Percentiles rank a stretch among this genome's conserved stretches.
Conservation (phyloP, 2,329 filamentous ascomycete species). For the Penicillium sp. region DNA sequence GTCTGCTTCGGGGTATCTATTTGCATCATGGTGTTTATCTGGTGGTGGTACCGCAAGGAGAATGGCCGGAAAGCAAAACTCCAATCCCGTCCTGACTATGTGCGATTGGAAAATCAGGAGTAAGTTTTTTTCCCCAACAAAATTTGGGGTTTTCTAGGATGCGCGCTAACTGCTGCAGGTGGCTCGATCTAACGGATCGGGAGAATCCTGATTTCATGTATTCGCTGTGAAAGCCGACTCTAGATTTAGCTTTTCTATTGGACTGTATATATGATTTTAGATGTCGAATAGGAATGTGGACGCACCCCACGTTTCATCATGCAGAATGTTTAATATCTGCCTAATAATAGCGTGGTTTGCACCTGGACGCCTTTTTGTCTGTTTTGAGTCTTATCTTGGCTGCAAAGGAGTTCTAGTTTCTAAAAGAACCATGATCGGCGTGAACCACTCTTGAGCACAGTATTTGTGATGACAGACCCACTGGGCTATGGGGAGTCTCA, state of each 20-base stretch:
- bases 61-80: constrained; percentile 56
- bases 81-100: constrained; percentile 52
- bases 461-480: background rate
- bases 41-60: constrained; percentile 55
- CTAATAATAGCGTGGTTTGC: background rate
- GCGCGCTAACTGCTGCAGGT: constrained; percentile 25
- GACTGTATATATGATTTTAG: background rate
- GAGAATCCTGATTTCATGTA: constrained; percentile 64
- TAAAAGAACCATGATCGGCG: background rate
- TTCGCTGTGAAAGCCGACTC: constrained; percentile 28
- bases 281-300: background rate
- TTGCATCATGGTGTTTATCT: constrained; percentile 56
- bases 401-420: background rate
- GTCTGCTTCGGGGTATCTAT: constrained; percentile 54
- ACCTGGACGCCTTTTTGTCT: no score
- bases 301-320: background rate
- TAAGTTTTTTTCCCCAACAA: constrained; percentile 30
- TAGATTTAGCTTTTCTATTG: background rate
- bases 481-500: background rate
- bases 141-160: background rate
- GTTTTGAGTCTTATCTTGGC: no score
- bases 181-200: constrained; percentile 60
- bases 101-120: constrained; percentile 61
- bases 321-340: background rate
- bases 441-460: background rate